Percentiles rank a stretch among this genome's conserved stretches.
phyloP scores from a whole-genome alignment of 306 rosid species.

The Myrica gale region DNA sequence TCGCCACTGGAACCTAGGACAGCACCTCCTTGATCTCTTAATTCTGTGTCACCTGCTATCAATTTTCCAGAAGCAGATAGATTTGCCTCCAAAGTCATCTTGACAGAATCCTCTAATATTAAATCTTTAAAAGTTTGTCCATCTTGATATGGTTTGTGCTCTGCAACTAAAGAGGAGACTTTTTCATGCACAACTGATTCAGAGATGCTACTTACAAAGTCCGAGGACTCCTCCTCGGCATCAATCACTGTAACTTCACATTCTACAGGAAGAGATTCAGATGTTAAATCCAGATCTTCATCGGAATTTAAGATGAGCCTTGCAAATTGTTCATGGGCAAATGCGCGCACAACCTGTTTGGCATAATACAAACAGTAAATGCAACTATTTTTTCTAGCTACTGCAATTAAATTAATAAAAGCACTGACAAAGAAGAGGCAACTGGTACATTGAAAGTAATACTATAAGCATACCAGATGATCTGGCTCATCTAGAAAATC shows the following conservation, averaged over 20 bases:
- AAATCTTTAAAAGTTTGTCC: slow-evolving; percentile 37
- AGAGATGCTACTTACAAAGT: slow-evolving; percentile 50
- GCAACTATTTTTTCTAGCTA: slow-evolving; percentile 9
- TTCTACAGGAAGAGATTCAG: slow-evolving; percentile 64
- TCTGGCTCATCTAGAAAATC: slow-evolving; percentile 86
- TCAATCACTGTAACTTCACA: slow-evolving; percentile 59
- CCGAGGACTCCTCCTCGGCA: slow-evolving; percentile 62
- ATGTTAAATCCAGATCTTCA: slow-evolving; percentile 67
- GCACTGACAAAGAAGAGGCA: slow-evolving; percentile 12
- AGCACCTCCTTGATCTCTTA: slow-evolving; percentile 38
- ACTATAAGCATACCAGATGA: slow-evolving; percentile 66
- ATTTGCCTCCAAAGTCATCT: slow-evolving; percentile 51
- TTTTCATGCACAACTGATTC: slow-evolving; percentile 45
- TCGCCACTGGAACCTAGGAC: slow-evolving; percentile 31
- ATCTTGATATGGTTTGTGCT: slow-evolving; percentile 40
- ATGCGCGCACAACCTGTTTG: slow-evolving; percentile 87
- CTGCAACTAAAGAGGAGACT: slow-evolving; percentile 37
- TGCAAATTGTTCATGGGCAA: slow-evolving; percentile 95
- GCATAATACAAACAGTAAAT: slow-evolving; percentile 29
- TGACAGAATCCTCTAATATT: slow-evolving; percentile 43
- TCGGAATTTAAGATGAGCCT: slow-evolving; percentile 80
- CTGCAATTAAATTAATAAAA: slow-evolving; percentile 4
- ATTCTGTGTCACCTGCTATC: slow-evolving; percentile 37
- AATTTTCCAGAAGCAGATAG: slow-evolving; percentile 36
- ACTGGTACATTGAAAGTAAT: slow-evolving; percentile 3